Evolutionary conservation across 1,284 basidiomycete genomes (phyloP).

Genomic region (Cystobasidiaceae sp.): DNA sequence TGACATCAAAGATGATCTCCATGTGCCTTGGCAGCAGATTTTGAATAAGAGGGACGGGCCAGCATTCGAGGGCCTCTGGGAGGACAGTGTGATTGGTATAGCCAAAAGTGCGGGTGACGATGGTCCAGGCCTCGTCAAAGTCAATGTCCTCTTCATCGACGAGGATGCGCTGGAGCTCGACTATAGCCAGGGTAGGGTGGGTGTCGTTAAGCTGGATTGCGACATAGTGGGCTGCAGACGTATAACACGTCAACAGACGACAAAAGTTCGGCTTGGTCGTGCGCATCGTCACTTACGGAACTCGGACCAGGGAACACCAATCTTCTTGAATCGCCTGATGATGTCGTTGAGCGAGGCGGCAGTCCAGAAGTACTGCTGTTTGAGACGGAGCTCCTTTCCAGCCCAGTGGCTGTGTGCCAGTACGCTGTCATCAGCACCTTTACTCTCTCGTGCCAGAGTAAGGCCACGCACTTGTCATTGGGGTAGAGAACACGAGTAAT

Average conservation of each 20-base stretch:
- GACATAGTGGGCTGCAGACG: not conserved
- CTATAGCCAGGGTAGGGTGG: constrained; percentile 85
- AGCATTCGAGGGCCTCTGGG: constrained; percentile 58
- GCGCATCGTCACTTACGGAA: constrained; percentile 60
- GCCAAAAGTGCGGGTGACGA: constrained; percentile 80
- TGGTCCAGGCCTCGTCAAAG: constrained; percentile 77
- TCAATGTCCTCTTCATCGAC: constrained; percentile 78
- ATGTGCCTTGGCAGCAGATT: constrained; percentile 69
- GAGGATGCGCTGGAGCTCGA: constrained; percentile 83
- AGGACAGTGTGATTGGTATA: constrained; percentile 86
- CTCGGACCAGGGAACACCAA: constrained; percentile 65
- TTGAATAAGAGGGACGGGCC: constrained; percentile 76
- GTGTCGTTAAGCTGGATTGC: constrained; percentile 77
- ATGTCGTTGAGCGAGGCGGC: constrained; percentile 81
- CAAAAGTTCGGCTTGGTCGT: not conserved
- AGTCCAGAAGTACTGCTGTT: constrained; percentile 73
- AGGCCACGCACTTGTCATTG: constrained; percentile 48
- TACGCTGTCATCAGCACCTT: not conserved
- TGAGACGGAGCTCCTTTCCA: constrained; percentile 83
- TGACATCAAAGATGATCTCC: constrained; percentile 79
- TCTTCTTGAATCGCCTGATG: constrained; percentile 55
- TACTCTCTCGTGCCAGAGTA: not conserved
- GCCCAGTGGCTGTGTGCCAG: constrained; percentile 46
- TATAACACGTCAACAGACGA: not conserved
- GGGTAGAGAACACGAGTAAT: constrained; percentile 63